Base-by-base conservation (phyloP, 2,329 filamentous ascomycete genomes). In the Apiospora kogelbergensis region DNA sequence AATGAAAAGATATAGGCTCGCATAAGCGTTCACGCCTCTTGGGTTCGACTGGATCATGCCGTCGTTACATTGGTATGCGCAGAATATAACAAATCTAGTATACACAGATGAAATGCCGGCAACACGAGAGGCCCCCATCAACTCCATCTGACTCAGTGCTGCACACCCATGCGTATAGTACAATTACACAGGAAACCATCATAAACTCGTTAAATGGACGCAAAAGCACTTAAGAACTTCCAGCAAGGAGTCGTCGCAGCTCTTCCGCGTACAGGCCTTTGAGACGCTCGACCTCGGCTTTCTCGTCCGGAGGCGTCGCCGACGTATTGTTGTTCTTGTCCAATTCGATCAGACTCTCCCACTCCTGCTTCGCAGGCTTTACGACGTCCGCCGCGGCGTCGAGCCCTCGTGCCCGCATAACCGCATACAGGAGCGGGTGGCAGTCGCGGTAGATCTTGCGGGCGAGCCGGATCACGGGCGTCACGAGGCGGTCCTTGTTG, bases 361-460 rank as follows among this genome's bases (percentile, higher is more conserved):
- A 45, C 15, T 45, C 44, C 22, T n/a, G 40, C 7, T 33, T 41
- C n/a, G 7, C 63, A 1, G 44, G 24, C 41, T 20, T 1, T 3
- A 65, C 24, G 24, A 65, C 63, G 2, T 20, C 15, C 7, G 45
- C 22, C 41, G 15, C 63, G 24, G 63, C 63, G 24, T 30, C 24
- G 41, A 33, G 30, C 41, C 63, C 63, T 15, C 41, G 63, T 24
- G 41, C 41, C 9, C 24, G 41, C 63, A 30, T 26, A 3, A 65
- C 41, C 15, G 63, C 63, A 24, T 65, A 65, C 7, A 65, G 63
- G 24, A 45, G 41, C 63, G 63, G 63, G 41, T 65, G 44, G 63
- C 63, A 65, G 63, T 65, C 41, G 41, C 63, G 63, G 63, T 44
- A 65, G 63, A 65, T 15, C 24, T 45, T 65, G 63, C 63, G 63